Evolutionary conservation across 345 rosid genomes (phyloP), one percentile per base, ranked within the genome.

Genomic region (Hibiscus syriacus): DNA sequence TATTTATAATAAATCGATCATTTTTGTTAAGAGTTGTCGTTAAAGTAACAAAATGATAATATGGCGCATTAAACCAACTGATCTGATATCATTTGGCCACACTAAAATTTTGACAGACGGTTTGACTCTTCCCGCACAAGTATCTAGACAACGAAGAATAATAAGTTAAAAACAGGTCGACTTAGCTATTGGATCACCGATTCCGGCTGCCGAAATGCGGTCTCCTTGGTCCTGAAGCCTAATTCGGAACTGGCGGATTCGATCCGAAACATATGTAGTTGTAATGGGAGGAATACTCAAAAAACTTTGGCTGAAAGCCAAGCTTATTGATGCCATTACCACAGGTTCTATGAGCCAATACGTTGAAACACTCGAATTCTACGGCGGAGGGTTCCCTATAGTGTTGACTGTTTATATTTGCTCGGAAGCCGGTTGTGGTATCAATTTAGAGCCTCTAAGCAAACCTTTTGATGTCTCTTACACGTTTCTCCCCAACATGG

Each of bases 301-400:
- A 76, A 80, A 70, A 58, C 63, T 89, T 11, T 89, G 96, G 92
- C 90, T 89, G 6, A 77, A 71, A 56, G 74, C 81, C 4, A 89
- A 85, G 81, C 80, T 67, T 60, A 75, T 89, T 64, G 77, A 79
- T 60, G 80, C 79, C 30, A 78, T 87, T 55, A 72, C 80, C 46
- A 89, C 92, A 23, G 87, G 92, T 11, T 74, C 83, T 5, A 87
- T 87, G 89, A 82, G 82, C 4, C 92, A 89, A 65, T 87, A 87
- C 34, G 73, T 82, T 20, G 78, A 86, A 19, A 71, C 68, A 19
- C 76, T 89, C 6, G 84, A 85, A 34, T 84, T 78, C 39, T 89
- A 87, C 64, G 66, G 86, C 7, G 81, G 82, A 6, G 88, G 88
- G n/a, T 61, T 84, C 27, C 92, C 90, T 55, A 19, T 89, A 29